A percentile compares a stretch with the other conserved stretches of the same genome.
phyloP scores from a whole-genome alignment of 768 basidiomycete genomes.

The Termitomyces sp. region DNA sequence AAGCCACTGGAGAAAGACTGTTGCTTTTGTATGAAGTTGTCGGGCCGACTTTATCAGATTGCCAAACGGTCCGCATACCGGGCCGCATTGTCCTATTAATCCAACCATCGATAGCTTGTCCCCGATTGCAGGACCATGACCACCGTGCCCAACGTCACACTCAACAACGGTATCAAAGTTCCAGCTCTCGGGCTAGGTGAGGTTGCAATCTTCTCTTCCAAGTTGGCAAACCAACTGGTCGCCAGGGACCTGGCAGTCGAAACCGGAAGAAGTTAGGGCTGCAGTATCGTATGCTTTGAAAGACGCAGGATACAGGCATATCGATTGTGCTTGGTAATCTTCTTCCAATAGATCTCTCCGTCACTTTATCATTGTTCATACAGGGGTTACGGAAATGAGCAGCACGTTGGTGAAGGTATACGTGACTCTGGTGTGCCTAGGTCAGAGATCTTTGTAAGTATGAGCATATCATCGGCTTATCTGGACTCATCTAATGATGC shows the following conservation, averaged over 20 bases:
- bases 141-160: constrained; percentile 34
- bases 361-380: background rate
- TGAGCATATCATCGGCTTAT: background rate
- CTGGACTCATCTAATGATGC: background rate
- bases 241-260: constrained; percentile 78
- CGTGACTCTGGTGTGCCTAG: constrained; percentile 72
- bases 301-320: constrained; percentile 69
- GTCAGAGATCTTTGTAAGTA: constrained; percentile 49
- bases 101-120: background rate
- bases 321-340: constrained; percentile 57
- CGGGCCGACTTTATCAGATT: background rate
- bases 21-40: background rate
- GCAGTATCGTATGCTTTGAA: constrained; percentile 77
- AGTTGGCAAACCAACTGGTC: background rate
- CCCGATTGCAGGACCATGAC: background rate
- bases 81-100: background rate
- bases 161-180: constrained; percentile 56
- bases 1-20: no score
- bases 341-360: background rate
- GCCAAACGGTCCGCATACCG: background rate
- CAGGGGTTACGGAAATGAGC: constrained; percentile 71
- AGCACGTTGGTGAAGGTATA: constrained; percentile 79
- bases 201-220: background rate
- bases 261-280: constrained; percentile 60
- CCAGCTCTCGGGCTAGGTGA: constrained; percentile 57